Conservation (phyloP, 495 filamentous ascomycete species). For the Xylaria grammica region DNA sequence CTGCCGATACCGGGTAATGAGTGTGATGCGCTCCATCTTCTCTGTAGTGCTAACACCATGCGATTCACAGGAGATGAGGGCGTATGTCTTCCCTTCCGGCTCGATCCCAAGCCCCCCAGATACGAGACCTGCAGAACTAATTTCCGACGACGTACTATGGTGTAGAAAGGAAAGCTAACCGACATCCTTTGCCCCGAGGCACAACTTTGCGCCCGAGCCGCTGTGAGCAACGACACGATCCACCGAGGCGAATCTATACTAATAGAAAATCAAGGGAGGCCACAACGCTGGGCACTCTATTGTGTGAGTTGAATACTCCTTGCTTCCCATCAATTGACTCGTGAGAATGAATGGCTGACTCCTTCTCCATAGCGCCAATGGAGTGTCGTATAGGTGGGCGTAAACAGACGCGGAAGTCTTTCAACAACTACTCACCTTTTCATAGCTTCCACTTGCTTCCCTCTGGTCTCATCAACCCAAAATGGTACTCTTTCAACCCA, state of each 20-base stretch:
- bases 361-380: constrained; percentile 40
- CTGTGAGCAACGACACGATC: constrained; percentile 34
- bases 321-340: constrained; percentile 4
- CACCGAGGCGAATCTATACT: constrained; percentile 2
- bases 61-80: not conserved
- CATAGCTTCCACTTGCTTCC: constrained; percentile 65
- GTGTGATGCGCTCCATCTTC: no score
- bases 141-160: constrained; percentile 39
- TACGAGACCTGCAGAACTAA: not conserved
- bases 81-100: not conserved
- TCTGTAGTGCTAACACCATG: no score
- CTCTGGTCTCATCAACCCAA: constrained; percentile 74
- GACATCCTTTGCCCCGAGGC: constrained; percentile 48
- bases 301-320: constrained; percentile 16
- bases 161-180: constrained; percentile 62
- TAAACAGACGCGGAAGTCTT: constrained; percentile 59
- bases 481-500: constrained; percentile 34
- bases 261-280: constrained; percentile 32
- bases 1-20: no score
- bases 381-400: constrained; percentile 49
- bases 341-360: constrained; percentile 55
- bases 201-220: constrained; percentile 45
- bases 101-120: not conserved
- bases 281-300: constrained; percentile 62
- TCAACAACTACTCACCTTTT: not conserved